Conservation (phyloP, 2,329 filamentous ascomycete genomes). For the Shiraia bambusicola region DNA sequence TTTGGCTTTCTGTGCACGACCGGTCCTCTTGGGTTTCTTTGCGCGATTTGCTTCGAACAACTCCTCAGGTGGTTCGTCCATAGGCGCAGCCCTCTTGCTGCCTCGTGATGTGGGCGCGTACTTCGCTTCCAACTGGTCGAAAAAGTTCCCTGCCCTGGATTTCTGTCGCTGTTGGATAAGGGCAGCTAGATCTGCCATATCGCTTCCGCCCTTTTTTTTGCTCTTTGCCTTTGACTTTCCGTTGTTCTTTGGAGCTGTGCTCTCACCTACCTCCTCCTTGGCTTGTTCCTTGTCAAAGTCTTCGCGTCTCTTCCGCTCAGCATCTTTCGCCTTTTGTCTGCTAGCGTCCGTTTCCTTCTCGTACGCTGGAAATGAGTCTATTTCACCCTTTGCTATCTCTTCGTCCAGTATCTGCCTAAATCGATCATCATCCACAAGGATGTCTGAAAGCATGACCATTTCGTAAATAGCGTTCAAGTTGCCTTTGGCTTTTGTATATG, state of each 20-base stretch:
- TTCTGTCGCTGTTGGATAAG: slow-evolving; percentile 42
- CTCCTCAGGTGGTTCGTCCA: slow-evolving; percentile 64
- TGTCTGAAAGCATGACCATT: slow-evolving; percentile 81
- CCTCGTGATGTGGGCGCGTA: slow-evolving; percentile 43
- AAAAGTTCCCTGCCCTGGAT: slow-evolving; percentile 38
- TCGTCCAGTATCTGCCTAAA: slow-evolving; percentile 79
- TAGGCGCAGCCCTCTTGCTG: slow-evolving; percentile 48
- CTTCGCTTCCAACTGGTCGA: slow-evolving; percentile 38
- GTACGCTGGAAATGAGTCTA: slow-evolving; percentile 68
- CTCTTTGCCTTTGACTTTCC: slow-evolving; percentile 49
- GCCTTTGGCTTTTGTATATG: slow-evolving; percentile 73
- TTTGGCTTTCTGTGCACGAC: slow-evolving; percentile 18
- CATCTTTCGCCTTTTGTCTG: slow-evolving; percentile 33
- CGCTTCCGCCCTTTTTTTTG: slow-evolving; percentile 34
- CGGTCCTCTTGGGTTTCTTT: slow-evolving; percentile 30
- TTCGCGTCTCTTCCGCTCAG: slow-evolving; percentile 40
- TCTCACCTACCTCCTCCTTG: slow-evolving; percentile 64
- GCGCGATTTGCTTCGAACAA: slow-evolving; percentile 50
- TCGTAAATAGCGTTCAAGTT: slow-evolving; percentile 78
- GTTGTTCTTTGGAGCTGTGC: slow-evolving; percentile 50
- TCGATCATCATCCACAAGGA: slow-evolving; percentile 79
- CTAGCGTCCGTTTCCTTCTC: slow-evolving; percentile 59
- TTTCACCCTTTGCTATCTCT: slow-evolving; percentile 71
- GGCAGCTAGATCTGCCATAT: slow-evolving; percentile 41
- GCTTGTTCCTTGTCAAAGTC: slow-evolving; percentile 52